phyloP scores from a whole-genome alignment of 768 basidiomycete species.

The Naganishia randhawae region DNA sequence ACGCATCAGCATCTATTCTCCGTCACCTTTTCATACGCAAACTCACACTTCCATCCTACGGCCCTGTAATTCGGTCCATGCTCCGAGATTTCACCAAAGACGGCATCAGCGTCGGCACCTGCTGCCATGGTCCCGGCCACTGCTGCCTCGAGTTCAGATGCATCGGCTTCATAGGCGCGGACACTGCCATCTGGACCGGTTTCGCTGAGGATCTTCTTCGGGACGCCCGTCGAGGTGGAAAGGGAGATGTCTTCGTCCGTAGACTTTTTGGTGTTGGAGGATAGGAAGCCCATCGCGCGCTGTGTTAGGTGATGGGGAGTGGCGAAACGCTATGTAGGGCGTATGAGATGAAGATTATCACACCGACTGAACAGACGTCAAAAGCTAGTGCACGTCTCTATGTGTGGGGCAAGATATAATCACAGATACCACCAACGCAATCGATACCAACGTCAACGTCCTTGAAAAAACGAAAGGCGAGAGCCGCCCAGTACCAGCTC shows the following conservation, averaged over 20 bases:
- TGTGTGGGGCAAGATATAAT: neutral
- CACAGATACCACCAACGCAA: too few species aligned
- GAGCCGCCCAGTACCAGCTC: too few species aligned
- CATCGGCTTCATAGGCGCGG: slow-evolving; percentile 5
- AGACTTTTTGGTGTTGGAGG: slow-evolving; percentile 2
- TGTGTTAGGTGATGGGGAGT: neutral
- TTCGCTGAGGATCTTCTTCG: slow-evolving; percentile 13
- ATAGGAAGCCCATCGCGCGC: slow-evolving; percentile 11
- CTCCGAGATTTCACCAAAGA: slow-evolving; percentile 1
- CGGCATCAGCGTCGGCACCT: slow-evolving; percentile 4
- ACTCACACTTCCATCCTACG: slow-evolving; percentile 16
- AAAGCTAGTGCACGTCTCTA: neutral
- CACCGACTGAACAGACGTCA: neutral
- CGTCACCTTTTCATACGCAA: neutral
- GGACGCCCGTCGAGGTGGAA: slow-evolving; percentile 32
- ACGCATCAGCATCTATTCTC: neutral
- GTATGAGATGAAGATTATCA: neutral
- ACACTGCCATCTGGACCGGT: neutral
- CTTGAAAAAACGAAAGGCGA: too few species aligned
- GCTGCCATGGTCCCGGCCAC: neutral
- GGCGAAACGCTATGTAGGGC: neutral
- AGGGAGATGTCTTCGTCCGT: slow-evolving; percentile 15
- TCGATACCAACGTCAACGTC: too few species aligned
- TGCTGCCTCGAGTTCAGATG: neutral
- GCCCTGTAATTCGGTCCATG: slow-evolving; percentile 8